Conservation (phyloP, 345 rosid species). For the Arabidopsis thaliana region TAIR10.1 NC_003071.7:16213001-16213500, state of each 20-base stretch:
- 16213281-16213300: slow-evolving; percentile 96
- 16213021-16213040: slow-evolving; percentile 30
- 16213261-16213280: slow-evolving; percentile 92
- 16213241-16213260: slow-evolving; percentile 42
- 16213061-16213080: not conserved
- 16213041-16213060: slow-evolving; percentile 19
- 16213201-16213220: not conserved
- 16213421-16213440: slow-evolving; percentile 4
- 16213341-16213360: slow-evolving; percentile 3
- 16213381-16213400: not conserved
- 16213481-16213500: not conserved
- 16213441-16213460: slow-evolving; percentile 22
- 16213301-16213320: slow-evolving; percentile 85
- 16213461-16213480: slow-evolving; percentile 1
- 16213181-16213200: slow-evolving; percentile 14
- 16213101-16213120: slow-evolving; percentile 3
- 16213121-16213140: not conserved
- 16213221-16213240: slow-evolving; percentile 31
- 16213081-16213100: not conserved
- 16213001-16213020: slow-evolving; percentile 9
- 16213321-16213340: slow-evolving; percentile 37
- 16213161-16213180: slow-evolving; percentile 3
- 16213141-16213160: not conserved
- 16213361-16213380: slow-evolving; percentile 3
- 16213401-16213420: not conserved